Percentiles rank a stretch among this genome's conserved stretches.
Evolutionary conservation across 1,139 yeast species (phyloP).

Genomic region (Zygotorulaspora mrakii): DNA sequence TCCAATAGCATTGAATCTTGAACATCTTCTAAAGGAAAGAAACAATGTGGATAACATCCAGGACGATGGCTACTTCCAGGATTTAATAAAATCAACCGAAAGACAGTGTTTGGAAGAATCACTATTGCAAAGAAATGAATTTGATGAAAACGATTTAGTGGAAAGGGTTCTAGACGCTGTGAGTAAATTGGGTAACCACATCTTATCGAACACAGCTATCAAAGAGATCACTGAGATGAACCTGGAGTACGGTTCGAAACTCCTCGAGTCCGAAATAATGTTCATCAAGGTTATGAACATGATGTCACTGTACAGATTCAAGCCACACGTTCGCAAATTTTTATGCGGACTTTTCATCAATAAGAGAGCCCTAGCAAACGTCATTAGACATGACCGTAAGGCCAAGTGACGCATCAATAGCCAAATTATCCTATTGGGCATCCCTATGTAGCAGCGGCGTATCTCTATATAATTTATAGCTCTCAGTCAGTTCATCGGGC

Average conservation of each 20-base stretch:
- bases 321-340: slow-evolving; percentile 60
- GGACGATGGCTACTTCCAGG: slow-evolving; percentile 14
- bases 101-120: slow-evolving; percentile 6
- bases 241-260: slow-evolving; percentile 44
- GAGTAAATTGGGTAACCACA: slow-evolving; percentile 61
- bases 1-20: slow-evolving; percentile 22
- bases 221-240: slow-evolving; percentile 58
- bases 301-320: slow-evolving; percentile 64
- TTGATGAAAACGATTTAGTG: slow-evolving; percentile 41
- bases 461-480: slow-evolving; percentile 29
- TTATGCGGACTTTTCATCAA: slow-evolving; percentile 66
- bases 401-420: slow-evolving; percentile 4
- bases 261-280: slow-evolving; percentile 56
- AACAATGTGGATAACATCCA: slow-evolving; percentile 24
- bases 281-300: slow-evolving; percentile 59
- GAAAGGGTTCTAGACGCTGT: slow-evolving; percentile 53
- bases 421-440: slow-evolving; percentile 4
- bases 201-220: slow-evolving; percentile 61
- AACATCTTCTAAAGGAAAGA: slow-evolving; percentile 22
- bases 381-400: slow-evolving; percentile 45
- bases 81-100: slow-evolving; percentile 9
- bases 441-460: slow-evolving; percentile 30
- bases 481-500: slow-evolving; percentile 30
- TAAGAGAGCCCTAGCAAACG: slow-evolving; percentile 52
- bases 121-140: slow-evolving; percentile 4